phyloP scores from a whole-genome alignment of 768 basidiomycete species.

The Rossbeevera mucosa region DNA sequence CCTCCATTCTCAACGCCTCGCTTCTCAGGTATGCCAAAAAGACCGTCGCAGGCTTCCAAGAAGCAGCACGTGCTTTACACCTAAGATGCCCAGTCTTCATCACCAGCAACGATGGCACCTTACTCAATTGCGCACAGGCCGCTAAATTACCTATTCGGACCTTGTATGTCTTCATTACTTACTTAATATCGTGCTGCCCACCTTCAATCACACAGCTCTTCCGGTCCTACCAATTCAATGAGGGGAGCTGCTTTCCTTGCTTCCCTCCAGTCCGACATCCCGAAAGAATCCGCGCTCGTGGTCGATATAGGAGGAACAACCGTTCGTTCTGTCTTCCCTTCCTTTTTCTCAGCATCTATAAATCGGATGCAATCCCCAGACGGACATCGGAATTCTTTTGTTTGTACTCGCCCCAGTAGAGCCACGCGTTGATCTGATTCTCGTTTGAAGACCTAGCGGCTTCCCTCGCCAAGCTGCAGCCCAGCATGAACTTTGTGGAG shows the following conservation, averaged over 20 bases:
- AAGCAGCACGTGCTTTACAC: conserved; percentile 44
- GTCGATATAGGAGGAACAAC: conserved; percentile 66
- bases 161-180: conserved; percentile 36
- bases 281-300: conserved; percentile 43
- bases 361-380: conserved; percentile 25
- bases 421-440: not conserved
- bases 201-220: conserved; percentile 29
- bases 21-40: conserved; percentile 54
- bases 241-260: conserved; percentile 61
- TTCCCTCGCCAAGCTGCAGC: conserved; percentile 63
- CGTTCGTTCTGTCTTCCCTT: conserved; percentile 20
- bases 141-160: conserved; percentile 59
- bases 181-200: conserved; percentile 2
- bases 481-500: conserved; percentile 56
- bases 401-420: conserved; percentile 19
- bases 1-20: conserved; percentile 62
- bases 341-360: conserved; percentile 6
- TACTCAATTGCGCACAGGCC: conserved; percentile 46
- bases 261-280: conserved; percentile 32
- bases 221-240: conserved; percentile 67
- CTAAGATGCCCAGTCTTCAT: conserved; percentile 49
- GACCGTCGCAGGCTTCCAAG: conserved; percentile 51
- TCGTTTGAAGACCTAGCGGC: conserved; percentile 39
- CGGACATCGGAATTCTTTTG: conserved; percentile 59
- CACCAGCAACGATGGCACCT: conserved; percentile 58